These are phyloP conservation scores for Staphylotrichum longicolle DNA, from an alignment of 495 filamentous ascomycete genomes.

Conservation along the genomic window DNA sequence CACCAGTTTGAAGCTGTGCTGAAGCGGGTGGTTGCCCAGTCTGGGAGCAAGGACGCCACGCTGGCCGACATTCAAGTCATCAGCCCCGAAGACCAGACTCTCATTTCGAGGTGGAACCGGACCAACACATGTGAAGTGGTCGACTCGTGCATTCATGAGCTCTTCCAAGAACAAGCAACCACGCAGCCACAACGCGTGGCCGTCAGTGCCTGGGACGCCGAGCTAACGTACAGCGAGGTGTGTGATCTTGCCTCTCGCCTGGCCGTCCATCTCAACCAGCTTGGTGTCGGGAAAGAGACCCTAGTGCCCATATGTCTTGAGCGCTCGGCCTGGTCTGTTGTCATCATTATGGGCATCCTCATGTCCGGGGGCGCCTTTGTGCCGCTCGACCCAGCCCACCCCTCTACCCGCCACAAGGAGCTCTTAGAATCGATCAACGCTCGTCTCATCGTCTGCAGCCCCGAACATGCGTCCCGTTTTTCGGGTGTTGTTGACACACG, in stretches of 20 bases:
- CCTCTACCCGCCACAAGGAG: slow-evolving; percentile 46
- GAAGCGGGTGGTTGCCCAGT: slow-evolving; percentile 16
- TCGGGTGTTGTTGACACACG: slow-evolving; percentile 14
- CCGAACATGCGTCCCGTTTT: slow-evolving; percentile 19
- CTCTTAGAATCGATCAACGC: slow-evolving; percentile 31
- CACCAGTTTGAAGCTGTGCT: slow-evolving; percentile 29
- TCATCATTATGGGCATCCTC: slow-evolving; percentile 50
- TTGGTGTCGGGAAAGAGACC: slow-evolving; percentile 44
- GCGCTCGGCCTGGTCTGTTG: slow-evolving; percentile 50
- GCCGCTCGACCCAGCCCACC: slow-evolving; percentile 55
- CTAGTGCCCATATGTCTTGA: slow-evolving; percentile 57
- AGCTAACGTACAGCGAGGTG: slow-evolving; percentile 56
- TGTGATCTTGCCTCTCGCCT: slow-evolving; percentile 29
- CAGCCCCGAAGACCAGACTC: slow-evolving; percentile 23
- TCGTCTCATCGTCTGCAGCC: slow-evolving; percentile 33
- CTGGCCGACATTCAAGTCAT: slow-evolving; percentile 23
- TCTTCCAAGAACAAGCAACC: slow-evolving; percentile 43
- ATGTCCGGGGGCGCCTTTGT: slow-evolving; percentile 56
- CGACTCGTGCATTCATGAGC: slow-evolving; percentile 36
- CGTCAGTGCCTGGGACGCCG: slow-evolving; percentile 58
- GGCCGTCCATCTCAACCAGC: slow-evolving; percentile 40
- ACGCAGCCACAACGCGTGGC: slow-evolving; percentile 31
- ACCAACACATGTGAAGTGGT: slow-evolving; percentile 8
- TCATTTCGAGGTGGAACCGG: slow-evolving; percentile 25
- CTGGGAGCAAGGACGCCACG: neutral